Evolutionary conservation across 345 rosid genomes (phyloP).

Genomic region (Euclidium syriacum): DNA sequence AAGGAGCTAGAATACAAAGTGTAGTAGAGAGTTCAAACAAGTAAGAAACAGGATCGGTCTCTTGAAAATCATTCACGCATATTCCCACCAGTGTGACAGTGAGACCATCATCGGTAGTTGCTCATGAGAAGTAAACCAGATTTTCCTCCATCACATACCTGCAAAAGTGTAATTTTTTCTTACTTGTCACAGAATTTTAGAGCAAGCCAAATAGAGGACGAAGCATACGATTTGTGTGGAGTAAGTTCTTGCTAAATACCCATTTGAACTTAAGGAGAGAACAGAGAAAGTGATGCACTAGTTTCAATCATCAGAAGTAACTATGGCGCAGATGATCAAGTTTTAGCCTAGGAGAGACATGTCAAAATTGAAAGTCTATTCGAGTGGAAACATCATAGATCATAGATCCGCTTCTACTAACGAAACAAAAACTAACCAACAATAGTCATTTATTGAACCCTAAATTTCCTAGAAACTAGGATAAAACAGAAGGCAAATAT

Average conservation of each 20-base stretch:
- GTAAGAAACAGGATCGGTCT: conserved; percentile 11
- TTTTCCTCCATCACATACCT: conserved; percentile 42
- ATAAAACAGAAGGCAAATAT: neutral
- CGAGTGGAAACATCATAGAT: neutral
- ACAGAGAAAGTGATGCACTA: conserved; percentile 6
- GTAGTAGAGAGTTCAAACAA: conserved; percentile 16
- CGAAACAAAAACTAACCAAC: neutral
- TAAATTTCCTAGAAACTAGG: neutral
- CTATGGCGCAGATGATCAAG: neutral
- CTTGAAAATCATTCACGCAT: conserved; percentile 22
- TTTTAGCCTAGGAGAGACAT: neutral
- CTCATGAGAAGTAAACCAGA: conserved; percentile 14
- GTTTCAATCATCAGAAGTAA: too few relatives aligned
- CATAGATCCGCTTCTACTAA: neutral
- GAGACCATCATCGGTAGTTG: conserved; percentile 13
- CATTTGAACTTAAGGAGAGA: conserved; percentile 3
- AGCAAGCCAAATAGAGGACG: neutral
- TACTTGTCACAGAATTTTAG: neutral
- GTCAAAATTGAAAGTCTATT: neutral
- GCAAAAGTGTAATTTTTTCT: conserved; percentile 18
- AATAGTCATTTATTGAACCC: neutral
- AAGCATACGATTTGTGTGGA: neutral
- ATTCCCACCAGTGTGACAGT: conserved; percentile 18
- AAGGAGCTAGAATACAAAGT: conserved; percentile 24
- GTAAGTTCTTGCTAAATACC: neutral